Base-by-base conservation (phyloP, 2,329 filamentous ascomycete species). In the Alternaria angustiovoidea region DNA sequence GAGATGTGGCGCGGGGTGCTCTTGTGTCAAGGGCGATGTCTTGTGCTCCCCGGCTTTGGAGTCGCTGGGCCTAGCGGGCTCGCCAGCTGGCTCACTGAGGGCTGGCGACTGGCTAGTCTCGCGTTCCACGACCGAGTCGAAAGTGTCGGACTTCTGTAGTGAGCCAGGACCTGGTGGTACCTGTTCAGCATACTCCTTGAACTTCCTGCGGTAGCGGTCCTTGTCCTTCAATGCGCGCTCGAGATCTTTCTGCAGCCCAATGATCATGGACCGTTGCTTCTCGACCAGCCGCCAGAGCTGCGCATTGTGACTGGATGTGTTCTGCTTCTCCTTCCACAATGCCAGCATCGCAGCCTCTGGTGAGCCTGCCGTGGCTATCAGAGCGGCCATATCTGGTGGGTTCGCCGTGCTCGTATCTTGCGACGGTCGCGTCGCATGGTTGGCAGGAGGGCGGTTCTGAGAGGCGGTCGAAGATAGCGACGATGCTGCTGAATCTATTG, bases 261-360 rank as follows among this genome's bases (percentile, higher is more conserved):
- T 80, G 55, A 99, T 93, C 89, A 99, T 94, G 16, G 93, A 89
- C 63, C 94, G 87, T 79, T 99, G 95, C 81, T 99, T 98, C 78
- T 98, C 94, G 51, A 99, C 93, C 47, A 99, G 82, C 51, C 93
- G 90, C 95, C 95, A 99, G 71, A 99, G 81, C 77, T 99, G 94
- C 18, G 89, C 85, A 75, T 98, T 98, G 75, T 98, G 95, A 68
- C 92, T 90, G 5, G 92, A 88, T 55, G 93, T 91, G 49, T 92
- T 91, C 64, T 94, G 89, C 78, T 97, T 98, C 75, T 99, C 95
- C 75, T 92, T 96, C 65, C 97, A 81, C 51, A 99, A 82, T 71
- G 95, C 92, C 68, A 93, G 87, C 61, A 99, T 92, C 5, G 96
- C 91, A 6, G 91, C 92, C 76, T 99, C 94, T 16, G 94, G 86